Evolutionary conservation across 2,329 filamentous ascomycete genomes (phyloP).

Genomic region (Xylaria digitata): DNA sequence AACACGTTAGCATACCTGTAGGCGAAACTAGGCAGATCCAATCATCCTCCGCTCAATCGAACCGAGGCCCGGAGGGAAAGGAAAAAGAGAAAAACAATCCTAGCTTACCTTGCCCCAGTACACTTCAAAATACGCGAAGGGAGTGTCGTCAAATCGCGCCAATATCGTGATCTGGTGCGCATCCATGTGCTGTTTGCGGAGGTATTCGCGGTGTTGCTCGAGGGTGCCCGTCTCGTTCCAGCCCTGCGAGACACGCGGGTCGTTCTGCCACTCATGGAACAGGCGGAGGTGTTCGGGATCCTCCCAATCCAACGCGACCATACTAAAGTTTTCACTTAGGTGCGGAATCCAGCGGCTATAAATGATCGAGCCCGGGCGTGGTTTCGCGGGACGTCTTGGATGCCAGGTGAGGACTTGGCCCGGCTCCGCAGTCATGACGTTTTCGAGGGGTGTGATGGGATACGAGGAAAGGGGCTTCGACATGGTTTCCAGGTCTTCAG

Average conservation of each 20-base stretch:
- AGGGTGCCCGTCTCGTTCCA: constrained; percentile 84
- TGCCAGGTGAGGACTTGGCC: constrained; percentile 63
- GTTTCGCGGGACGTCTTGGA: constrained; percentile 78
- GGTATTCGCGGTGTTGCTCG: constrained; percentile 78
- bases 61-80: background rate
- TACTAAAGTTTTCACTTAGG: constrained; percentile 79
- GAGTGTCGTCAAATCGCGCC: constrained; percentile 75
- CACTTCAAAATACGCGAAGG: constrained; percentile 82
- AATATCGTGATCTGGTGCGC: constrained; percentile 77
- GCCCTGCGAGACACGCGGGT: constrained; percentile 80
- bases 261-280: constrained; percentile 86
- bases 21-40: background rate
- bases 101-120: constrained; percentile 75
- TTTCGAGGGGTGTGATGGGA: constrained; percentile 61
- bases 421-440: constrained; percentile 56
- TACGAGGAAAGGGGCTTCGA: constrained; percentile 57
- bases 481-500: constrained; percentile 54
- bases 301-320: constrained; percentile 77
- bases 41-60: background rate
- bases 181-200: constrained; percentile 75
- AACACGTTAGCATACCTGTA: constrained; percentile 3
- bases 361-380: constrained; percentile 73
- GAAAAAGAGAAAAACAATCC: background rate
- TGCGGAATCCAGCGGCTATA: constrained; percentile 85
- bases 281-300: constrained; percentile 72